A percentile compares a stretch with the other conserved stretches of the same genome.
Evolutionary conservation across 768 basidiomycete species (phyloP).

Genomic region (Suillus weaverae): DNA sequence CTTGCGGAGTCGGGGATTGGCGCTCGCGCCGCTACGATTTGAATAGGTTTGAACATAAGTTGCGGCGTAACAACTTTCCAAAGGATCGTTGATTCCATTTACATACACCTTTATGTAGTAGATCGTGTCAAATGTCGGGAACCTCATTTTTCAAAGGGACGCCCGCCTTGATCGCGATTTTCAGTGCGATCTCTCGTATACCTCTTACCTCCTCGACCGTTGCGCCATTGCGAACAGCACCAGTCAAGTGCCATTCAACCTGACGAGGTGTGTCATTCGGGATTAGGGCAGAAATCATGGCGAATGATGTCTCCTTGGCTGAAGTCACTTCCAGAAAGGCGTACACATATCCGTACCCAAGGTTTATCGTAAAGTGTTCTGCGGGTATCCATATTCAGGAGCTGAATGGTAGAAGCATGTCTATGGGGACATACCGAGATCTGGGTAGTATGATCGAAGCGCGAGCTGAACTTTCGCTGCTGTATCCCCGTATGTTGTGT

Average conservation of each 20-base stretch:
- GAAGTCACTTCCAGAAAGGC: conserved; percentile 47
- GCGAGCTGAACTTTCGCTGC: conserved; percentile 47
- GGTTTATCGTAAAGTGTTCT: conserved; percentile 55
- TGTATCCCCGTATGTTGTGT: conserved; percentile 56
- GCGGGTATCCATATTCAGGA: conserved; percentile 2
- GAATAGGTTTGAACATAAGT: background rate
- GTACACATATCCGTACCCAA: conserved; percentile 61
- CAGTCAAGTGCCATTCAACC: conserved; percentile 63
- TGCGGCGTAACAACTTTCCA: background rate
- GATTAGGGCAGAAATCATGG: conserved; percentile 61
- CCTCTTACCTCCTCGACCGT: conserved; percentile 51
- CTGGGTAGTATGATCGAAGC: conserved; percentile 56
- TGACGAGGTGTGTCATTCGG: conserved; percentile 62
- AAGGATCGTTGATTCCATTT: background rate
- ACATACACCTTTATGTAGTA: background rate
- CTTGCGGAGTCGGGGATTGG: background rate
- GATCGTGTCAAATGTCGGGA: conserved; percentile 40
- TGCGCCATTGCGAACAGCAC: conserved; percentile 56
- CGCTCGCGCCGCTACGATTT: background rate
- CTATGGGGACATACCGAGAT: conserved; percentile 50
- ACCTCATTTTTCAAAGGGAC: conserved; percentile 52
- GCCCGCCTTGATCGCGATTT: conserved; percentile 47
- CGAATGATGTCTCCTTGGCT: conserved; percentile 56
- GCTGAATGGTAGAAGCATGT: background rate
- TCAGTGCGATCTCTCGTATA: conserved; percentile 55